phyloP scores from a whole-genome alignment of 2,329 filamentous ascomycete species.

The Macroventuria anomochaeta region DNA sequence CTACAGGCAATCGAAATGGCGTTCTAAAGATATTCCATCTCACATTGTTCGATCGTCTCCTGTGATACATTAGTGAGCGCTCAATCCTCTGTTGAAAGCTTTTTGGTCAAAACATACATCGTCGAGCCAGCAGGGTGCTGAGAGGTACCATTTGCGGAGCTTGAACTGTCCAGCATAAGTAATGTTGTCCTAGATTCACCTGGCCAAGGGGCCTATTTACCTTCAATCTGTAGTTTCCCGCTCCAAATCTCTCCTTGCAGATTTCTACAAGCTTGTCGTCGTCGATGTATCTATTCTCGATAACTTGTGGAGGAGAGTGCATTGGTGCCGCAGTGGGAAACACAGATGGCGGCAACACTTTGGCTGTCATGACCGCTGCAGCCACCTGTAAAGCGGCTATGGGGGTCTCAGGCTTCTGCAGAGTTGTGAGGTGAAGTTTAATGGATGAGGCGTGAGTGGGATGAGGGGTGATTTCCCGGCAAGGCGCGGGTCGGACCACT shows the following conservation, averaged over 20 bases:
- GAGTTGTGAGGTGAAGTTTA: background rate
- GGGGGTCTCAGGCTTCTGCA: background rate
- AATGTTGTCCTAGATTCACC: background rate
- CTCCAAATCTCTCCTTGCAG: constrained; percentile 19
- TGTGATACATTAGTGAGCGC: background rate
- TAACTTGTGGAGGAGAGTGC: constrained; percentile 18
- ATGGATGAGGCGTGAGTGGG: background rate
- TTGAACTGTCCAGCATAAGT: constrained; percentile 8
- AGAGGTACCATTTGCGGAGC: constrained; percentile 16
- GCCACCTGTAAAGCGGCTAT: background rate
- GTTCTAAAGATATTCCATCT: constrained; percentile 4
- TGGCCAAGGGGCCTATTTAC: background rate
- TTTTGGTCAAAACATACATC: constrained; percentile 1
- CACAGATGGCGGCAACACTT: background rate
- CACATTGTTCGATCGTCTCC: constrained; percentile 17
- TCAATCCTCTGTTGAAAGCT: background rate
- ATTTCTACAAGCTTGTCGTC: constrained; percentile 23
- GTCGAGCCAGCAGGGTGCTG: constrained; percentile 12
- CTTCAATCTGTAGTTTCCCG: constrained; percentile 16
- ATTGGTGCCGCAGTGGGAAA: background rate
- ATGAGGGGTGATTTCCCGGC: background rate
- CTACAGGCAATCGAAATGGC: no score
- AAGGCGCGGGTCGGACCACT: background rate
- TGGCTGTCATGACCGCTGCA: background rate
- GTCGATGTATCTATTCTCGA: constrained; percentile 30